These are phyloP conservation scores for Rugonectria rugulosa DNA, from an alignment of 2,329 filamentous ascomycete genomes.

Conservation along the genomic window DNA sequence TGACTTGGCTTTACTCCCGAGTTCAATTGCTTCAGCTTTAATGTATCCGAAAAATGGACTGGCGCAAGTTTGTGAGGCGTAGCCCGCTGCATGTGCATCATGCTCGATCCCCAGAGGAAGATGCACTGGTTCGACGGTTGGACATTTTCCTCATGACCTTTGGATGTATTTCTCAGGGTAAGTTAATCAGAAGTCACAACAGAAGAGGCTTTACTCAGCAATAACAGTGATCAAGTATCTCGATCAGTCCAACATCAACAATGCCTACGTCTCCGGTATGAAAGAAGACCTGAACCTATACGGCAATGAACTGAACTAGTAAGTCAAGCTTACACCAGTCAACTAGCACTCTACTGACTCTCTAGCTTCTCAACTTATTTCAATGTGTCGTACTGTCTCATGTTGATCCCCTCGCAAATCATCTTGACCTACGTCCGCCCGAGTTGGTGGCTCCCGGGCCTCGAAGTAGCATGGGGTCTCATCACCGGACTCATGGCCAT, in stretches of 20 bases:
- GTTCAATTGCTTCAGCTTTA: background rate
- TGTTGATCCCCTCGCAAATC: conserved; percentile 47
- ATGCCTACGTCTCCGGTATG: conserved; percentile 51
- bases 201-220: background rate
- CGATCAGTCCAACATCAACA: conserved; percentile 48
- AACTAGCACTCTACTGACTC: background rate
- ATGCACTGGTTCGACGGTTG: conserved; percentile 12
- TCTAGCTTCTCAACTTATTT: conserved; percentile 54
- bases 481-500: conserved; percentile 42
- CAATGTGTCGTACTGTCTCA: conserved; percentile 66
- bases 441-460: conserved; percentile 47
- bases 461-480: conserved; percentile 43
- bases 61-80: conserved; percentile 1
- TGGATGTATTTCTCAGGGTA: conserved; percentile 20
- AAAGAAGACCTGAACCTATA: conserved; percentile 45
- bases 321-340: background rate
- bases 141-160: conserved; percentile 22
- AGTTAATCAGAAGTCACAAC: background rate
- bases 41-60: background rate
- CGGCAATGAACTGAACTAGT: conserved; percentile 33
- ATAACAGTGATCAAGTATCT: conserved; percentile 28
- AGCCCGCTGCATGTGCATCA: background rate
- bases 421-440: conserved; percentile 49
- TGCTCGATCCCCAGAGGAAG: conserved; percentile 8
- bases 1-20: too few species aligned